These are phyloP conservation scores for Calonectria pseudoturangicola DNA, from an alignment of 2,329 filamentous ascomycete genomes.

Conservation along the genomic window DNA sequence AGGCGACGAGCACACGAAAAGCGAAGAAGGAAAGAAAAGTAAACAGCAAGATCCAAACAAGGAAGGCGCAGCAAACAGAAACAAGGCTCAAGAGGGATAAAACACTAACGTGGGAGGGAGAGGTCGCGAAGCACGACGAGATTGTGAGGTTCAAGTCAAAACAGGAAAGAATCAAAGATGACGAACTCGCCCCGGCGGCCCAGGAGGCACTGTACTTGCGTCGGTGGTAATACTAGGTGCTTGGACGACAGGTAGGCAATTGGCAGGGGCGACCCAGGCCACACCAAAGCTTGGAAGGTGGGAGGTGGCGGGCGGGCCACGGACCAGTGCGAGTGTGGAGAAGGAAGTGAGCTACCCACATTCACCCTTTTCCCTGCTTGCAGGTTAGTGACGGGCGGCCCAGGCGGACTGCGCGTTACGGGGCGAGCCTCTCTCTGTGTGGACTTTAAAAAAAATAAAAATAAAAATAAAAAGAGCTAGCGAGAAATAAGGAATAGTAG, in stretches of 20 bases:
- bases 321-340: slow-evolving; percentile 34
- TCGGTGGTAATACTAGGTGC: slow-evolving; percentile 30
- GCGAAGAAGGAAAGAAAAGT: not conserved
- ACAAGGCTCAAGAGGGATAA: slow-evolving; percentile 13
- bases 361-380: slow-evolving; percentile 31
- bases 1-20: slow-evolving; percentile 10
- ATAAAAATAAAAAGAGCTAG: not conserved
- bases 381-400: slow-evolving; percentile 9
- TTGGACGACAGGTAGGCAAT: slow-evolving; percentile 26
- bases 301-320: slow-evolving; percentile 24
- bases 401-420: slow-evolving; percentile 11
- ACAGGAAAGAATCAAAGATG: slow-evolving; percentile 17
- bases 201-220: slow-evolving; percentile 22
- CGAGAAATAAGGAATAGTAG: not conserved
- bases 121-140: slow-evolving; percentile 1
- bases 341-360: slow-evolving; percentile 26
- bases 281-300: slow-evolving; percentile 20
- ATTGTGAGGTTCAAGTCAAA: slow-evolving; percentile 9
- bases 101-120: slow-evolving; percentile 26
- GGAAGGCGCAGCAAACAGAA: slow-evolving; percentile 15
- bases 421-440: slow-evolving; percentile 7
- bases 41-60: not conserved
- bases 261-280: slow-evolving; percentile 34
- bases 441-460: not conserved
- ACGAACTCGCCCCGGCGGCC: slow-evolving; percentile 17